Evolutionary conservation across 2,329 filamentous ascomycete species (phyloP), one percentile per base, ranked within the genome.

Genomic region (Pleoardoris graminearum): DNA sequence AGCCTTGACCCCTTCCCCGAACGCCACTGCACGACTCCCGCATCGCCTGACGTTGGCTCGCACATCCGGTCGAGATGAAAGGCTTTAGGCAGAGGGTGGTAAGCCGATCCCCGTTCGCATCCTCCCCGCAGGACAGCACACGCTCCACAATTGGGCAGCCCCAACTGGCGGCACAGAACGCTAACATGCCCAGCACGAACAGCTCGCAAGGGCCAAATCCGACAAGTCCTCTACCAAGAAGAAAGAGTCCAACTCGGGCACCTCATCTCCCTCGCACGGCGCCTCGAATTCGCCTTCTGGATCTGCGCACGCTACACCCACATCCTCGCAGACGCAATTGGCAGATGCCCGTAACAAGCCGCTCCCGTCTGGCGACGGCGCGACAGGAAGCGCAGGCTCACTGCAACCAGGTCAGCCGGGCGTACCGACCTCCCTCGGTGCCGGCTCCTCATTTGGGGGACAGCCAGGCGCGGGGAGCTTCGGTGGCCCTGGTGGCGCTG

Each of bases 41-140:
- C 67, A 61, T 61, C 61, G 55, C 65, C 60, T 63, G 58, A 62
- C 58, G 59, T 65, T 63, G 61, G 55, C 55, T 57, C 57, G 64
- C 66, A 69, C 68, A 56, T 58, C 61, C 62, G 61, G 77, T 76
- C 77, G 89, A 83, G 78, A 97, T 97, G 93, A 97, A 96, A 82
- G 89, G 91, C 76, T 96, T 97, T 78, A 89, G 91, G 79, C 91
- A 96, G 82, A 90, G 90, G 88, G 91, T 97, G 82, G 91, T 96
- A 85, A 83, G 90, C 85, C 61, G 48, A 46, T 56, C 55, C 56
- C 55, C 48, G 45, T 62, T 54, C 59, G 57, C 62, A 55, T 59
- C 58, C 58, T 53, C 53, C 48, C 38, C 50, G 33, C 62, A 60
- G 62, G 62, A 56, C 54, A 53, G 51, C 57, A 59, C 63, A 61